phyloP scores from a whole-genome alignment of 2,329 filamentous ascomycete genomes.

The Penicillium rolfsii region DNA sequence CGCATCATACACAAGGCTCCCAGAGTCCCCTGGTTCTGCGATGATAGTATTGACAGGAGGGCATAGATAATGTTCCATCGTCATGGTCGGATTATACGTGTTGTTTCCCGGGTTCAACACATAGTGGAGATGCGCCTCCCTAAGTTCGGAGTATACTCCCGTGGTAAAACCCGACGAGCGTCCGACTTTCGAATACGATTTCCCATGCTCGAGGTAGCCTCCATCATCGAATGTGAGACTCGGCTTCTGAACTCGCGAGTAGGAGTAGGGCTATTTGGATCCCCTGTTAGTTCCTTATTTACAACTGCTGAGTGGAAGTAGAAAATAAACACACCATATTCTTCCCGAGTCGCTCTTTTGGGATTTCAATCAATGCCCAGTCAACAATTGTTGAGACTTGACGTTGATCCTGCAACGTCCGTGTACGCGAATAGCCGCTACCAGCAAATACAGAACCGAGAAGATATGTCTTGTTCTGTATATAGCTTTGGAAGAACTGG shows the following conservation, averaged over 20 bases:
- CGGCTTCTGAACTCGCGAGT: background rate
- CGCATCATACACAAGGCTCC: background rate
- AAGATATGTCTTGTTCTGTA: background rate
- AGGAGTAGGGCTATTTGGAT: background rate
- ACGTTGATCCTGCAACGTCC: background rate
- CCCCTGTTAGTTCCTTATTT: background rate
- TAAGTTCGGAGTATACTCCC: background rate
- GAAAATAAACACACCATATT: background rate
- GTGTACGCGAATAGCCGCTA: background rate
- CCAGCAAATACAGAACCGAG: conserved; percentile 4
- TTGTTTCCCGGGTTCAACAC: background rate
- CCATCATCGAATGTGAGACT: background rate
- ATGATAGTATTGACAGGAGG: background rate
- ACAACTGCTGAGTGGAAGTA: background rate
- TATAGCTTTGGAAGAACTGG: background rate
- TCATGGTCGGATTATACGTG: background rate
- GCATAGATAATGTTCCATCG: background rate
- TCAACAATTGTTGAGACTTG: background rate
- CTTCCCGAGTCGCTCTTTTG: background rate
- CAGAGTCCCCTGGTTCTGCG: conserved; percentile 2
- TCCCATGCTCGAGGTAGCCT: background rate
- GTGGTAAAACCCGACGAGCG: background rate
- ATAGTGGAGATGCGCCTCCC: background rate
- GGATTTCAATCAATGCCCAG: conserved; percentile 2
- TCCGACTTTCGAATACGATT: conserved; percentile 1